These are phyloP conservation scores for Cylindrodendrum hubeiense DNA, from an alignment of 2,329 filamentous ascomycete species.

Conservation along the genomic window DNA sequence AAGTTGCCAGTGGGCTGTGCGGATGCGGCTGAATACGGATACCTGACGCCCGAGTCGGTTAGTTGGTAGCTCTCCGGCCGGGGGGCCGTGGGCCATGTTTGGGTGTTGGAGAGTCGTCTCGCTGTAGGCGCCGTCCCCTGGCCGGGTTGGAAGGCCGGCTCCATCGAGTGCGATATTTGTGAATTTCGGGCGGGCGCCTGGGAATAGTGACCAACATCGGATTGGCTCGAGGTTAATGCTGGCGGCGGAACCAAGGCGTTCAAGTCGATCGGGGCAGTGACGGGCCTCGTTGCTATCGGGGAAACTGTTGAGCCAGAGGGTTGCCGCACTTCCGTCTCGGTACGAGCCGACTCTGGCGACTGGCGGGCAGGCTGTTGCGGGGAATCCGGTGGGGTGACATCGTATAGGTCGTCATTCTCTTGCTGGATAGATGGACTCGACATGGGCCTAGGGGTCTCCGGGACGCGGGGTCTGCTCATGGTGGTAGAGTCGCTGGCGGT, in stretches of 20 bases:
- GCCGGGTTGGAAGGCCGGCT: slow-evolving; percentile 32
- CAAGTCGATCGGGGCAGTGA: slow-evolving; percentile 30
- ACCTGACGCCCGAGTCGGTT: slow-evolving; percentile 43
- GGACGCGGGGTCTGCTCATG: slow-evolving; percentile 39
- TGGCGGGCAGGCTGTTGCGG: slow-evolving; percentile 43
- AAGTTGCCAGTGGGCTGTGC: slow-evolving; percentile 48
- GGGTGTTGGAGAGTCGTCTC: slow-evolving; percentile 50
- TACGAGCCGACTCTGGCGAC: slow-evolving; percentile 5
- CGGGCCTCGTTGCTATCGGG: slow-evolving; percentile 18
- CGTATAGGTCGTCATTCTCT: slow-evolving; percentile 58
- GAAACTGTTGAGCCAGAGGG: slow-evolving; percentile 35
- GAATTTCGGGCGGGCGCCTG: slow-evolving; percentile 45
- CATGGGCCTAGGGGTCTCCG: slow-evolving; percentile 44
- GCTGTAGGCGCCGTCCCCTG: slow-evolving; percentile 33
- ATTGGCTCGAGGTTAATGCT: slow-evolving; percentile 10
- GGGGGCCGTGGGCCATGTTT: slow-evolving; percentile 61
- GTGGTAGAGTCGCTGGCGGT: slow-evolving; percentile 52
- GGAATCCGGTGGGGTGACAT: slow-evolving; percentile 60
- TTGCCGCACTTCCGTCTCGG: slow-evolving; percentile 21
- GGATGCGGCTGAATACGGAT: slow-evolving; percentile 58
- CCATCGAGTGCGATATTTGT: slow-evolving; percentile 43
- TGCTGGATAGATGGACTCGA: slow-evolving; percentile 47
- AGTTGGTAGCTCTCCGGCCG: slow-evolving; percentile 37
- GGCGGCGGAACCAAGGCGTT: slow-evolving; percentile 18
- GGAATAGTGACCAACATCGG: slow-evolving; percentile 21